These are phyloP conservation scores for Penicillium bialowiezense DNA, from an alignment of 495 filamentous ascomycete species.

Conservation along the genomic window DNA sequence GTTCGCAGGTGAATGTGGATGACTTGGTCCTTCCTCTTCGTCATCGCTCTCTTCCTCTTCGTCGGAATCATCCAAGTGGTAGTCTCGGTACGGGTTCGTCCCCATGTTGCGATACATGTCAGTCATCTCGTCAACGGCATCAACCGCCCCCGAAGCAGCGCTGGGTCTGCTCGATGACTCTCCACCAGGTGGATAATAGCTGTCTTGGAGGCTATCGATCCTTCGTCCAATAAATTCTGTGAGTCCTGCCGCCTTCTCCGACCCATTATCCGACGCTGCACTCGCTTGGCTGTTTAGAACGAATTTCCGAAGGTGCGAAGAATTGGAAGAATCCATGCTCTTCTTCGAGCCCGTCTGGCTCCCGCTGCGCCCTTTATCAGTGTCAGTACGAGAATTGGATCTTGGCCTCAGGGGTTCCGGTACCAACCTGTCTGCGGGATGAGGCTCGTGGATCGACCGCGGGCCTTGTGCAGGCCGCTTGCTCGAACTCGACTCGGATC, in stretches of 20 bases:
- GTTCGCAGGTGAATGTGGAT: not conserved
- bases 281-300: too few species aligned
- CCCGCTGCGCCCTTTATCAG: not conserved
- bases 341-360: too few species aligned
- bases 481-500: not conserved
- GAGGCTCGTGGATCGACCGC: not conserved
- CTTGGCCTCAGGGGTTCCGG: too few species aligned
- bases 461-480: not conserved
- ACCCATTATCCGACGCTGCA: too few species aligned
- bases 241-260: too few species aligned
- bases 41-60: conserved; percentile 15
- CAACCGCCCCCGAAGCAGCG: not conserved
- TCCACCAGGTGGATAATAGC: not conserved
- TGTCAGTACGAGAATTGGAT: too few species aligned
- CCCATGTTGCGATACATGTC: conserved; percentile 8
- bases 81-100: not conserved
- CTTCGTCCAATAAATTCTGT: not conserved
- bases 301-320: too few species aligned
- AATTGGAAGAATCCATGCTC: too few species aligned
- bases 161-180: not conserved
- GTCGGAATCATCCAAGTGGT: not conserved
- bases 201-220: not conserved
- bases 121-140: conserved; percentile 6
- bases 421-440: conserved; percentile 1
- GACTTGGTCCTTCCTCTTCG: not conserved